These are phyloP conservation scores for Picea glauca DNA, from an alignment of 75 land plant species.

Conservation along the genomic window DNA sequence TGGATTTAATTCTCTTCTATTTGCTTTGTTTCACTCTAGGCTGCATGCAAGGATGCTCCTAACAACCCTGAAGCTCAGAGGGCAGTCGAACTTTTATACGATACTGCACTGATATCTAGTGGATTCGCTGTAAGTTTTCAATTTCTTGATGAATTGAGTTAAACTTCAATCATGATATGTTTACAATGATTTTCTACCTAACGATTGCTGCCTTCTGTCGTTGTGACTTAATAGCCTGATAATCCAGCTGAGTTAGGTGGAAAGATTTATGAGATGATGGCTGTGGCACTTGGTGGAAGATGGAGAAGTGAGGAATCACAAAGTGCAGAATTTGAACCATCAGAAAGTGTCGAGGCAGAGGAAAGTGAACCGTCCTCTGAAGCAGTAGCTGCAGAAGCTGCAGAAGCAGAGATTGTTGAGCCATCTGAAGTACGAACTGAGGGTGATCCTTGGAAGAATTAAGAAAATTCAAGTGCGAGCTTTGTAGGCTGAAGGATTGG, in stretches of 20 bases:
- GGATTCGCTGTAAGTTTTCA: too few relatives aligned
- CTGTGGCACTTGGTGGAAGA: too few relatives aligned
- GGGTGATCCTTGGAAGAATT: slow-evolving; percentile 71
- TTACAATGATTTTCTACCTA: not conserved
- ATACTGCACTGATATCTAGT: too few relatives aligned
- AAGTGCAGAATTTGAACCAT: too few relatives aligned
- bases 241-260: too few relatives aligned
- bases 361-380: slow-evolving; percentile 10
- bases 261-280: too few relatives aligned
- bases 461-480: not conserved
- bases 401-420: slow-evolving; percentile 65
- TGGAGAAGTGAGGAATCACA: too few relatives aligned
- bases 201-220: not conserved
- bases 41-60: slow-evolving; percentile 59
- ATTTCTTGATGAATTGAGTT: too few relatives aligned
- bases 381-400: slow-evolving; percentile 10
- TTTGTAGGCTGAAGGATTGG: not conserved
- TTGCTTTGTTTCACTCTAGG: slow-evolving; percentile 33
- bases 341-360: not conserved
- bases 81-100: too few relatives aligned
- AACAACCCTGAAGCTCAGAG: too few relatives aligned
- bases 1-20: not conserved
- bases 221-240: not conserved
- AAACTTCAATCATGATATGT: not conserved
- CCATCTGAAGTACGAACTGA: slow-evolving; percentile 86